A percentile compares a stretch with the other conserved stretches of the same genome.
Evolutionary conservation across 345 rosid species (phyloP).

Genomic region (Lepidium sativum): DNA sequence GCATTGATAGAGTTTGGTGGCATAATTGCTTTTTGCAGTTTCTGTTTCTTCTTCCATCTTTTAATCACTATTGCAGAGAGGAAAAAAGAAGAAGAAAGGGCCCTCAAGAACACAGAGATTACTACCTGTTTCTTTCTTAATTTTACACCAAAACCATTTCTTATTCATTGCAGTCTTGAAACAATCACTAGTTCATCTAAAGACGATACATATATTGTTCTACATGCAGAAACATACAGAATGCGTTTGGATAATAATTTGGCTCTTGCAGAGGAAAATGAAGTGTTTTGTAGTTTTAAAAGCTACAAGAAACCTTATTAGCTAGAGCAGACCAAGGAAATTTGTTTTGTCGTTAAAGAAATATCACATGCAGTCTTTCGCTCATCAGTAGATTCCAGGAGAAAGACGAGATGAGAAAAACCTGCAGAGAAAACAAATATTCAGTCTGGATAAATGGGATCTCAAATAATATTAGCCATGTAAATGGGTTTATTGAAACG

Average conservation of each 20-base stretch:
- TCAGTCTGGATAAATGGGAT: background rate
- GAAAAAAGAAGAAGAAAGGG: background rate
- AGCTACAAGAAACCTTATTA: slow-evolving; percentile 15
- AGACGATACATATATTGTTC: background rate
- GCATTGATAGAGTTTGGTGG: slow-evolving; percentile 9
- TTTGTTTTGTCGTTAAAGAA: background rate
- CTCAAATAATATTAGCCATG: too few species aligned
- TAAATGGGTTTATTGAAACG: background rate
- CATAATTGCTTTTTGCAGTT: slow-evolving; percentile 1
- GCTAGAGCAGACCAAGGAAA: background rate
- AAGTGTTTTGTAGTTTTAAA: slow-evolving; percentile 17
- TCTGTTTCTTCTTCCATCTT: background rate
- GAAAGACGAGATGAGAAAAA: background rate
- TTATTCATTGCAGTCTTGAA: background rate
- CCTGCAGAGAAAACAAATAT: slow-evolving; percentile 5
- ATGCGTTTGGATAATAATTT: slow-evolving; percentile 9
- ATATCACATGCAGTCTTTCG: background rate
- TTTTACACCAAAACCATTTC: background rate
- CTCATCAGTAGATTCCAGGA: background rate
- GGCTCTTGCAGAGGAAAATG: slow-evolving; percentile 10
- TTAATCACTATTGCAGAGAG: background rate
- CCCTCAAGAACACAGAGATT: slow-evolving; percentile 4
- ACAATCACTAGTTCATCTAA: slow-evolving; percentile 5
- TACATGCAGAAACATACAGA: background rate
- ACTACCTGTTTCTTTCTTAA: slow-evolving; percentile 4